phyloP scores from a whole-genome alignment of 2,329 filamentous ascomycete species.

The Beauveria brongniartii region DNA sequence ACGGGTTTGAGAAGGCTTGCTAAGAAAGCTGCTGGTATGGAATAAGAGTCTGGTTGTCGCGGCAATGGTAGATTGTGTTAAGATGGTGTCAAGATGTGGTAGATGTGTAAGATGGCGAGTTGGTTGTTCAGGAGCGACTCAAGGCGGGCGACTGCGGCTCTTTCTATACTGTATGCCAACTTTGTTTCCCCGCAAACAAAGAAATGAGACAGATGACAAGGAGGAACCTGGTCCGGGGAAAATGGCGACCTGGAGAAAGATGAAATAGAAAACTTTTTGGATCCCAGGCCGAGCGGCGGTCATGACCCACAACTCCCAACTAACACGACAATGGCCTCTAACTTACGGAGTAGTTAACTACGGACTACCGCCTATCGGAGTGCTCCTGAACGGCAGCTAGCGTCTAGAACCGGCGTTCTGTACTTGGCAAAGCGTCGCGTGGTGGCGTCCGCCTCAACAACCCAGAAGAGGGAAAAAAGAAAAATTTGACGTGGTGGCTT shows the following conservation, averaged over 20 bases:
- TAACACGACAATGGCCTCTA: not conserved
- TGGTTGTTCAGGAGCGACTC: not conserved
- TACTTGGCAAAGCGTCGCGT: conserved; percentile 4
- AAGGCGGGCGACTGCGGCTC: not conserved
- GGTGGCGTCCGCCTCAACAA: conserved; percentile 2
- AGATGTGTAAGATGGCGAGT: not conserved
- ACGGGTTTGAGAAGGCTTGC: not conserved
- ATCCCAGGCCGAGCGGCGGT: not conserved
- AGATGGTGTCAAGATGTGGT: too few species aligned
- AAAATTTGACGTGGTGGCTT: conserved; percentile 9
- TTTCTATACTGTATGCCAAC: not conserved
- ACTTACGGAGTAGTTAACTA: too few species aligned
- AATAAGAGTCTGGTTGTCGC: not conserved
- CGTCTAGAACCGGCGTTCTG: conserved; percentile 9
- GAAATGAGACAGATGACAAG: conserved; percentile 3
- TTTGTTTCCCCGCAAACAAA: conserved; percentile 8
- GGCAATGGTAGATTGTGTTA: not conserved
- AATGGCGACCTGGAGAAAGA: conserved; percentile 2
- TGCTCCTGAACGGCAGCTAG: conserved; percentile 7
- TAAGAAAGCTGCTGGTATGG: not conserved
- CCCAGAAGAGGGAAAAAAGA: not conserved
- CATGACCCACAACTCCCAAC: not conserved
- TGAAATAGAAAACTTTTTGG: conserved; percentile 8
- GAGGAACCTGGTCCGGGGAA: conserved; percentile 5
- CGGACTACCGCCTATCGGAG: conserved; percentile 2